A percentile compares a stretch with the other conserved stretches of the same genome.
Evolutionary conservation across 2,329 filamentous ascomycete genomes (phyloP).

Genomic region (Pyrenophora teres): DNA sequence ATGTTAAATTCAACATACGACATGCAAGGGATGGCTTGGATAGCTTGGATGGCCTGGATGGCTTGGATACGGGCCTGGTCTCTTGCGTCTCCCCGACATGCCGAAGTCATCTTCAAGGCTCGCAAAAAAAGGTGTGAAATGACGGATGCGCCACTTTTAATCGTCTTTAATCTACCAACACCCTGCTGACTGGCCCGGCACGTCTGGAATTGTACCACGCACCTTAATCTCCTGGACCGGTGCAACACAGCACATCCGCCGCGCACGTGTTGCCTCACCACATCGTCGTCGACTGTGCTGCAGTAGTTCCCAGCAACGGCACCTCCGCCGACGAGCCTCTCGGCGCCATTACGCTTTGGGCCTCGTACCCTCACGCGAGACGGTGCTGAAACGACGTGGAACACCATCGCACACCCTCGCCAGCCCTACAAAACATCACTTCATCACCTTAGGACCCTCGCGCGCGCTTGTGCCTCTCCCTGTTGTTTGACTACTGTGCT

Average conservation of each 20-base stretch:
- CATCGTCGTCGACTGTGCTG: not conserved
- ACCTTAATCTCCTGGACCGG: not conserved
- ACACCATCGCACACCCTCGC: slow-evolving; percentile 24
- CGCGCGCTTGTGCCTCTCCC: slow-evolving; percentile 16
- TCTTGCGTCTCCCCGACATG: not conserved
- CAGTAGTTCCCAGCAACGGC: slow-evolving; percentile 11
- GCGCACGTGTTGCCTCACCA: slow-evolving; percentile 7
- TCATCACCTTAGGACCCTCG: slow-evolving; percentile 16
- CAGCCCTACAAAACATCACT: slow-evolving; percentile 18
- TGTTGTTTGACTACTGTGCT: slow-evolving; percentile 22
- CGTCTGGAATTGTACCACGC: not conserved
- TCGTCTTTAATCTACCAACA: not conserved
- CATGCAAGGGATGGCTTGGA: not conserved
- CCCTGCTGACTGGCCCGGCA: not conserved
- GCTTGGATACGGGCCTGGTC: not conserved
- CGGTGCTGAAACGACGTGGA: slow-evolving; percentile 38
- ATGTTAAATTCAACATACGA: too few relatives aligned
- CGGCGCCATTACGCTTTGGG: slow-evolving; percentile 13
- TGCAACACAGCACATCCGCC: not conserved
- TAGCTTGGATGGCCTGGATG: not conserved
- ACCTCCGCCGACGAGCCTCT: slow-evolving; percentile 2
- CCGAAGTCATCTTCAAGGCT: not conserved
- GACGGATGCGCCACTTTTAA: not conserved
- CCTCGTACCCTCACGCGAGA: slow-evolving; percentile 27
- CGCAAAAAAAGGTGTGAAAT: too few relatives aligned